Evolutionary conservation across 345 rosid genomes (phyloP).

Genomic region (Alliaria petiolata): DNA sequence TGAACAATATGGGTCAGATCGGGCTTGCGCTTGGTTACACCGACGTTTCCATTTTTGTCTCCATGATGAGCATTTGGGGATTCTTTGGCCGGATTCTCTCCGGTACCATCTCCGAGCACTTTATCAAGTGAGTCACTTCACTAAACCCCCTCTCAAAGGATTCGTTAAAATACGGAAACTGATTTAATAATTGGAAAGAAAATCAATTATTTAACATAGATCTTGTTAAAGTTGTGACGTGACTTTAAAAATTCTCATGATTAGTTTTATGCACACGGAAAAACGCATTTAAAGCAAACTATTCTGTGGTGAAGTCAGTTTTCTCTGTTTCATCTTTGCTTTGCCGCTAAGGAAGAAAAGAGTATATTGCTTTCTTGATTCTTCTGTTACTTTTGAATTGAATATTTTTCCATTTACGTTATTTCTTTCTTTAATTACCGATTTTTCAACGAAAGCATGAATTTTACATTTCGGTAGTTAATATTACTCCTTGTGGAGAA

Average conservation of each 20-base stretch:
- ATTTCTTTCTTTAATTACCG: not conserved
- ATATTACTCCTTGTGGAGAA: not conserved
- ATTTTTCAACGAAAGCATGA: not conserved
- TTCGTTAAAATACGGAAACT: not conserved
- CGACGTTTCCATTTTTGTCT: constrained; percentile 49
- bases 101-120: constrained; percentile 47
- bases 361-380: constrained; percentile 16
- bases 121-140: constrained; percentile 39
- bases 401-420: constrained; percentile 4
- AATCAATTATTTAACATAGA: not conserved
- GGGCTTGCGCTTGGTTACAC: constrained; percentile 53
- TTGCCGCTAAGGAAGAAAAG: constrained; percentile 7
- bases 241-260: not conserved
- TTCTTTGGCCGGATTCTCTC: constrained; percentile 55
- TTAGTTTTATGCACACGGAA: not conserved
- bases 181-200: not conserved
- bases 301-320: not conserved
- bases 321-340: constrained; percentile 19
- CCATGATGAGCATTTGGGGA: constrained; percentile 60
- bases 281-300: not conserved
- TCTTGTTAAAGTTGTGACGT: constrained; percentile 1
- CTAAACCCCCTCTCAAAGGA: not conserved
- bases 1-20: constrained; percentile 69
- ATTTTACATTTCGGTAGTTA: not conserved
- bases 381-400: constrained; percentile 4